Conservation (phyloP, 2,329 filamentous ascomycete species). For the Aspergillaceae sp. region DNA sequence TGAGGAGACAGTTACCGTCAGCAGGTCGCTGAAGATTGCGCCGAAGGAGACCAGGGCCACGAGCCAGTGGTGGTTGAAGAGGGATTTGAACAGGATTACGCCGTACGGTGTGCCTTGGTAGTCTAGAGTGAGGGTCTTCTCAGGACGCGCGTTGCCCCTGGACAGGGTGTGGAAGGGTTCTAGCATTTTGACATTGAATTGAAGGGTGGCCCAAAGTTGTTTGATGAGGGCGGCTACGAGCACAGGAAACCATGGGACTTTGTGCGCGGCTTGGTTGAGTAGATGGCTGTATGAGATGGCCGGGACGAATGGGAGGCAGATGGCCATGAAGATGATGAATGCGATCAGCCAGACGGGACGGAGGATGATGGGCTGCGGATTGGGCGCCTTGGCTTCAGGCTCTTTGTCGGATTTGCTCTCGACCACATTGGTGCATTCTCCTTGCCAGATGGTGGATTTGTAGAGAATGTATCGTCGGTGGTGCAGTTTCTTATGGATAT, state of each 20-base stretch:
- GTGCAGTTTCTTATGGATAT: conserved; percentile 40
- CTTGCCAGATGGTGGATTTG: conserved; percentile 45
- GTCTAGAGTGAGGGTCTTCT: conserved; percentile 41
- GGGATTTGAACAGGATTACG: conserved; percentile 35
- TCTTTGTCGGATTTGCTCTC: conserved; percentile 22
- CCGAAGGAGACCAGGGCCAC: conserved; percentile 39
- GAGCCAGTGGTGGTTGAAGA: conserved; percentile 38
- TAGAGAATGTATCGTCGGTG: conserved; percentile 42
- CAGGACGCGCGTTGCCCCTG: conserved; percentile 34
- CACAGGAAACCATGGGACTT: conserved; percentile 38
- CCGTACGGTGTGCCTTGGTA: conserved; percentile 43
- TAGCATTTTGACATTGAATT: conserved; percentile 40
- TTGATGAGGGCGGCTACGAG: conserved; percentile 39
- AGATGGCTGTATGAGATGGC: conserved; percentile 33
- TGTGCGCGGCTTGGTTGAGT: conserved; percentile 31
- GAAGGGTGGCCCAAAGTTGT: conserved; percentile 41
- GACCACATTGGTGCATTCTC: conserved; percentile 35
- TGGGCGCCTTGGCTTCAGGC: conserved; percentile 16
- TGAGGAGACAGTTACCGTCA: conserved; percentile 42
- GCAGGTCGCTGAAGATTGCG: conserved; percentile 38
- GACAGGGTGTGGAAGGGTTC: conserved; percentile 43
- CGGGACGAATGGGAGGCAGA: conserved; percentile 33
- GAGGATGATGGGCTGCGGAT: conserved; percentile 40
- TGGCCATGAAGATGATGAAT: conserved; percentile 16
- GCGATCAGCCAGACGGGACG: conserved; percentile 11